phyloP scores from a whole-genome alignment of 2,329 filamentous ascomycete species.

The Allantophomopsis lycopodina region DNA sequence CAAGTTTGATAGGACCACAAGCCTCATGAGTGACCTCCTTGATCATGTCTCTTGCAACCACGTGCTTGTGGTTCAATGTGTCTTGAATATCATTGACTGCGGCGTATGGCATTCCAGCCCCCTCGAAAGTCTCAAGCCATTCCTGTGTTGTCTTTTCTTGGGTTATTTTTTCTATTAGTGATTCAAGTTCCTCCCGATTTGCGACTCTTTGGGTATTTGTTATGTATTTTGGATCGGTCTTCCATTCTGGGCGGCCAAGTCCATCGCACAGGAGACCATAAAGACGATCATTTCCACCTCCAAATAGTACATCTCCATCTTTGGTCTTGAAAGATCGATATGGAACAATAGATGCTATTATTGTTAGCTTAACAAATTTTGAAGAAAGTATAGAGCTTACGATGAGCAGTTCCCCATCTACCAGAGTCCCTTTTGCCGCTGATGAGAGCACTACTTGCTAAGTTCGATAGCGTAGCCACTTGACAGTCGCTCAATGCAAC shows the following conservation, averaged over 20 bases:
- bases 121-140: constrained; percentile 79
- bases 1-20: constrained; percentile 77
- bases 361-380: constrained; percentile 6
- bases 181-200: constrained; percentile 66
- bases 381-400: constrained; percentile 28
- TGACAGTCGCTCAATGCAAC: constrained; percentile 87
- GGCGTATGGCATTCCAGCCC: constrained; percentile 86
- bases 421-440: constrained; percentile 79
- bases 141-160: constrained; percentile 67
- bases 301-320: constrained; percentile 57
- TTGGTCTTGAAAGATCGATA: constrained; percentile 74
- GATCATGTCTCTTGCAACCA: constrained; percentile 77
- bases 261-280: constrained; percentile 51
- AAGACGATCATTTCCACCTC: constrained; percentile 59
- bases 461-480: constrained; percentile 86
- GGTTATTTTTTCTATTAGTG: constrained; percentile 64
- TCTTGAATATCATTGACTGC: constrained; percentile 87
- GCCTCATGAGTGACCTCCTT: constrained; percentile 69
- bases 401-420: constrained; percentile 93
- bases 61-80: constrained; percentile 75
- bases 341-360: constrained; percentile 84
- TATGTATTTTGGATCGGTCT: constrained; percentile 40
- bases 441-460: constrained; percentile 82
- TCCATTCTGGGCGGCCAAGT: constrained; percentile 44
- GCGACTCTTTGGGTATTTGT: constrained; percentile 50